These are phyloP conservation scores for Phialophora expanda DNA, from an alignment of 2,329 filamentous ascomycete genomes.

Conservation along the genomic window DNA sequence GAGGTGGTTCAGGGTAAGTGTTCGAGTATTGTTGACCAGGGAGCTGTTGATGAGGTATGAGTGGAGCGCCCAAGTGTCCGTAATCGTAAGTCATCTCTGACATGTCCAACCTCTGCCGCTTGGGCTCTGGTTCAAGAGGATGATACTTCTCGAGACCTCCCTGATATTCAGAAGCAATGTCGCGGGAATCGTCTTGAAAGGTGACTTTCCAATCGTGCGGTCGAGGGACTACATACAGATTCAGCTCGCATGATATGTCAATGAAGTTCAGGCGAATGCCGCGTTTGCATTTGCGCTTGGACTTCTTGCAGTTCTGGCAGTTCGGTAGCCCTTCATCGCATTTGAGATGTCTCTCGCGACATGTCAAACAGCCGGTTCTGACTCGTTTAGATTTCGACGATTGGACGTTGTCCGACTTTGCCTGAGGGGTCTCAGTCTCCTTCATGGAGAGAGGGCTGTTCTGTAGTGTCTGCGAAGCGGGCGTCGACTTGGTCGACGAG, in stretches of 20 bases:
- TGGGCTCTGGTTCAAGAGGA: constrained; percentile 53
- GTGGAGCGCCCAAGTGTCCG: constrained; percentile 43
- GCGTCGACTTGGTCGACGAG: constrained; percentile 36
- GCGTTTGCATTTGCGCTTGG: constrained; percentile 81
- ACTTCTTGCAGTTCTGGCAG: constrained; percentile 84
- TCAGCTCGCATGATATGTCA: constrained; percentile 73
- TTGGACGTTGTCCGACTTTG: constrained; percentile 27
- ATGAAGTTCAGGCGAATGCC: constrained; percentile 91
- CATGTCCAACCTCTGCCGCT: constrained; percentile 39
- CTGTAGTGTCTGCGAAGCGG: constrained; percentile 33
- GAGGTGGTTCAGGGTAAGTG: constrained; percentile 52
- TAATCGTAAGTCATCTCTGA: constrained; percentile 42
- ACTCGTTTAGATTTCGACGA: constrained; percentile 76
- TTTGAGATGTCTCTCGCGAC: constrained; percentile 85
- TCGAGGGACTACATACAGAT: constrained; percentile 64
- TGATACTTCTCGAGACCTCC: constrained; percentile 78
- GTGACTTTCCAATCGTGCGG: constrained; percentile 72
- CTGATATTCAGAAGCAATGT: constrained; percentile 87
- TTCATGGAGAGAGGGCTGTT: constrained; percentile 38
- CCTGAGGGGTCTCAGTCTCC: constrained; percentile 29
- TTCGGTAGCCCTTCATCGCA: constrained; percentile 76
- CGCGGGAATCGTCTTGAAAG: constrained; percentile 86
- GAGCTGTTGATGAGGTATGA: constrained; percentile 55
- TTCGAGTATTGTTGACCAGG: constrained; percentile 43
- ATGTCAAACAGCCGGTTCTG: constrained; percentile 88